Evolutionary conservation across 2,329 filamentous ascomycete species (phyloP).

Genomic region (Aspergillus pseudoterreus): DNA sequence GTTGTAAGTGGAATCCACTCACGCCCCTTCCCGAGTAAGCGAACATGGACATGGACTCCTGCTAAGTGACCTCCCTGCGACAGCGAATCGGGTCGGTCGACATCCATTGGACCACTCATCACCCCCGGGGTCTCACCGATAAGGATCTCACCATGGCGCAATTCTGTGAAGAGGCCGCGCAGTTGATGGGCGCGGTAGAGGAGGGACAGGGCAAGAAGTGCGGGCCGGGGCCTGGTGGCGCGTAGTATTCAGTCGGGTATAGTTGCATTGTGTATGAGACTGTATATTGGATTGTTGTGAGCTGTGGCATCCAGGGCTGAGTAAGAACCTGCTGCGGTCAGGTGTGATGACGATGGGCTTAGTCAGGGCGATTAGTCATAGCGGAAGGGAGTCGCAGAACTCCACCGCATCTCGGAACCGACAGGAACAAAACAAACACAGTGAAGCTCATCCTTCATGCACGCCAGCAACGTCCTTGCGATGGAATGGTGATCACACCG

Average conservation of each 20-base stretch:
- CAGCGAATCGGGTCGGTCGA: constrained; percentile 36
- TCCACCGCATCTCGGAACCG: no score
- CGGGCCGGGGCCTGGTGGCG: constrained; percentile 2
- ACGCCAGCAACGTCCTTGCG: no score
- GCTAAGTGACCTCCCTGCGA: background rate
- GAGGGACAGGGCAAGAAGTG: constrained; percentile 30
- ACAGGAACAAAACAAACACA: no score
- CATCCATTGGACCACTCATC: constrained; percentile 40
- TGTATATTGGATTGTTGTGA: background rate
- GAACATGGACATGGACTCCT: constrained; percentile 10
- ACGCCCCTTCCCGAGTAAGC: background rate
- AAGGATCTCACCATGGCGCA: constrained; percentile 36
- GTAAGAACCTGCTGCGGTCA: no score
- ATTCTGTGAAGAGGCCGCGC: constrained; percentile 35
- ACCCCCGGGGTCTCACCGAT: constrained; percentile 34
- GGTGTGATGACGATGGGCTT: no score
- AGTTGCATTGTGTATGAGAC: no score
- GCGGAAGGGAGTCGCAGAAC: no score
- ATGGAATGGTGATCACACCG: no score
- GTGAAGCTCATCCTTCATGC: no score
- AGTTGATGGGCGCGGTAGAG: constrained; percentile 30
- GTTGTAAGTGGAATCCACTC: constrained; percentile 20
- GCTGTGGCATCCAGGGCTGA: no score
- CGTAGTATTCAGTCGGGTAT: background rate
- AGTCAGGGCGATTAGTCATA: no score